Evolutionary conservation across 805 yeast species (phyloP).

Genomic region (Lachancea waltii): DNA sequence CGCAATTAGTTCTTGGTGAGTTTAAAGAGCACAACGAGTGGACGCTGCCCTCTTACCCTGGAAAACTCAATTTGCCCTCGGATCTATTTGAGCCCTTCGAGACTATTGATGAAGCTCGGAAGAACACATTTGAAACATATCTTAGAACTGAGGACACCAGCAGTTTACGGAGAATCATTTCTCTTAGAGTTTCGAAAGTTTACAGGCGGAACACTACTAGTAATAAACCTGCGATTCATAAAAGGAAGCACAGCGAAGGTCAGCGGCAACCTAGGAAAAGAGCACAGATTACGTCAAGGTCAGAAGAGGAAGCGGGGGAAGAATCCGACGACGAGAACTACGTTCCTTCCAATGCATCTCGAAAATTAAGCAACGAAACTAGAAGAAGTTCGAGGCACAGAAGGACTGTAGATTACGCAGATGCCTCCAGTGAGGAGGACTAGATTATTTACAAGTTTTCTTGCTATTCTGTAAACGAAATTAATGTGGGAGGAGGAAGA

Average conservation of each 20-base stretch:
- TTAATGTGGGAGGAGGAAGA: no score
- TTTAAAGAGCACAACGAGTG: constrained; percentile 54
- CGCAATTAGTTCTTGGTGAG: constrained; percentile 59
- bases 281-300: constrained; percentile 1
- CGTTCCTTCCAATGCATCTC: constrained; percentile 2
- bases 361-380: constrained; percentile 17
- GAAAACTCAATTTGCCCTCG: constrained; percentile 59
- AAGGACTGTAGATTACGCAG: constrained; percentile 33
- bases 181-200: constrained; percentile 30
- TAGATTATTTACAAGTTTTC: constrained; percentile 2
- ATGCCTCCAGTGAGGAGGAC: constrained; percentile 29
- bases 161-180: constrained; percentile 32
- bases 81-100: constrained; percentile 64
- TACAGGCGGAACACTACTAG: constrained; percentile 26
- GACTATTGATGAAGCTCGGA: constrained; percentile 51
- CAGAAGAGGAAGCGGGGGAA: constrained; percentile 16
- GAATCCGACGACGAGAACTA: constrained; percentile 11
- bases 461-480: not conserved
- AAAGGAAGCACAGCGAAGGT: constrained; percentile 24
- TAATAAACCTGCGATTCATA: constrained; percentile 28
- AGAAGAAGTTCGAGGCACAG: constrained; percentile 38
- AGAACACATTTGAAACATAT: constrained; percentile 47
- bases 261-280: constrained; percentile 15
- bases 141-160: constrained; percentile 43
- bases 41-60: constrained; percentile 78